Evolutionary conservation across 805 yeast species (phyloP).

Genomic region (Hanseniaspora meyeri): DNA sequence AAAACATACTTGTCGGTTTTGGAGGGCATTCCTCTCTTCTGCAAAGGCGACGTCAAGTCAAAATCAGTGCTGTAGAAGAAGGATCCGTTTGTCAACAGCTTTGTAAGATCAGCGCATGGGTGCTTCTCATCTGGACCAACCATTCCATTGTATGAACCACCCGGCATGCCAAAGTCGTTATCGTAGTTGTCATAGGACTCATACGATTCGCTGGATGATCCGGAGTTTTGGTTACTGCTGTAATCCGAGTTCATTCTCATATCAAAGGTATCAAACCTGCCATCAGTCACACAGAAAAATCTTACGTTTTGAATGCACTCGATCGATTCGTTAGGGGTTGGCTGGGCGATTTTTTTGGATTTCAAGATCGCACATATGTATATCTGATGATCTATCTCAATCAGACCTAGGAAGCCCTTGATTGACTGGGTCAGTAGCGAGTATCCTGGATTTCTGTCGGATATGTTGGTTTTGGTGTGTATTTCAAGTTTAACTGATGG

Average conservation of each 20-base stretch:
- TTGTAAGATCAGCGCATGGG: conserved; percentile 72
- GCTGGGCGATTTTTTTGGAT: conserved; percentile 65
- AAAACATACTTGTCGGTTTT: conserved; percentile 29
- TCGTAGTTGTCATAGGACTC: conserved; percentile 1
- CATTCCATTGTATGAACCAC: background rate
- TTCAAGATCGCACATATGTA: conserved; percentile 74
- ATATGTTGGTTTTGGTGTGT: conserved; percentile 4
- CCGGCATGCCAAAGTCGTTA: conserved; percentile 1
- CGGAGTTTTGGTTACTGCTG: conserved; percentile 22
- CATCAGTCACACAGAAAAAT: conserved; percentile 59
- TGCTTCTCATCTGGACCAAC: conserved; percentile 36
- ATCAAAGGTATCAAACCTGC: conserved; percentile 70
- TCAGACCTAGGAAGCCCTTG: conserved; percentile 69
- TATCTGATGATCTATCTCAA: conserved; percentile 52
- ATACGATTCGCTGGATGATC: background rate
- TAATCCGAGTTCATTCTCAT: conserved; percentile 53
- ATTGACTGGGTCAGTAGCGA: conserved; percentile 19
- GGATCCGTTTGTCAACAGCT: conserved; percentile 72
- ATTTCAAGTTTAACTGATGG: conserved; percentile 9
- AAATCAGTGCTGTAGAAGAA: conserved; percentile 87
- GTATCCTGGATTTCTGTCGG: conserved; percentile 4
- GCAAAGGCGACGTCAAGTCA: conserved; percentile 80
- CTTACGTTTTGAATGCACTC: conserved; percentile 76
- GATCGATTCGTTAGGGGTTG: conserved; percentile 66
- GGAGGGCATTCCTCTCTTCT: conserved; percentile 47